Evolutionary conservation across 306 rosid species (phyloP).

Genomic region (Rosa chinensis): DNA sequence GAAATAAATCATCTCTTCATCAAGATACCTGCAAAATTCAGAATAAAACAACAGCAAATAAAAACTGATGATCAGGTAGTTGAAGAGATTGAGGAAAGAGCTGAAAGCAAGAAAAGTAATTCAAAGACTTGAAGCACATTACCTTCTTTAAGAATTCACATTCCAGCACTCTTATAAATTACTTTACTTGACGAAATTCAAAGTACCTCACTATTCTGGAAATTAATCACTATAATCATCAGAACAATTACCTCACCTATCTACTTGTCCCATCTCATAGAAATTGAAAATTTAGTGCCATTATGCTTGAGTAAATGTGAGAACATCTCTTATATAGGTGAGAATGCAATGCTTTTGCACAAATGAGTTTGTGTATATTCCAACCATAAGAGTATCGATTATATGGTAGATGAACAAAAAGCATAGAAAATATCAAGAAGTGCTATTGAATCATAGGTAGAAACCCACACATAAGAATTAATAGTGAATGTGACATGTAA

Average conservation of each 20-base stretch:
- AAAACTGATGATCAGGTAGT: no score
- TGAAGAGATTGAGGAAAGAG: no score
- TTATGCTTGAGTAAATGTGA: background rate
- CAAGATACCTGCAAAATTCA: no score
- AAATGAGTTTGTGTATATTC: background rate
- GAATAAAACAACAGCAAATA: no score
- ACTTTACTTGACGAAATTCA: background rate
- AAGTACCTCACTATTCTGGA: background rate
- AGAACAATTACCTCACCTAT: background rate
- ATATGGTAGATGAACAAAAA: no score
- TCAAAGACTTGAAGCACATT: background rate
- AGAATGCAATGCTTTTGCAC: background rate
- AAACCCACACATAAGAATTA: no score
- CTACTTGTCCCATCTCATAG: background rate
- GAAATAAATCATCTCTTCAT: no score
- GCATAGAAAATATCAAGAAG: no score
- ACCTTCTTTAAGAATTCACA: background rate
- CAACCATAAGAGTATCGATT: background rate
- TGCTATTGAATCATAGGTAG: no score
- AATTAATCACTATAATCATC: background rate
- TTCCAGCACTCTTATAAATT: background rate
- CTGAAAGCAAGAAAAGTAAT: no score
- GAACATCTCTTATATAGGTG: background rate
- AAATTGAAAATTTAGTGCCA: no score
- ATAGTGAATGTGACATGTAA: no score